These are phyloP conservation scores for Nannochloris sp. DNA, from an alignment of 139 green algal species.

Conservation along the genomic window DNA sequence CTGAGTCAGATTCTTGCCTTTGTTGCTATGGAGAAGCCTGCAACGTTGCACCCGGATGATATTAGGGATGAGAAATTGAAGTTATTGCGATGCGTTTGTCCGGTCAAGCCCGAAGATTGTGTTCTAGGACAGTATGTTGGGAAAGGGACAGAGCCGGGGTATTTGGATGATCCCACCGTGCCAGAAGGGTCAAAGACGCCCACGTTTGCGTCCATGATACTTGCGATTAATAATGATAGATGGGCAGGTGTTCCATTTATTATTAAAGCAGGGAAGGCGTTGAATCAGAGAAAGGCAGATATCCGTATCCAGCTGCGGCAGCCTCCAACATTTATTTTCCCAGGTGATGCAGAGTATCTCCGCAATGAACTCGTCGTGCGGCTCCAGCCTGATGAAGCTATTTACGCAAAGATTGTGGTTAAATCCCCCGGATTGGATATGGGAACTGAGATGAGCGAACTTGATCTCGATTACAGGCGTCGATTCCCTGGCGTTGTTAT, in stretches of 20 bases:
- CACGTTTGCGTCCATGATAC: slow-evolving; percentile 75
- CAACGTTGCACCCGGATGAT: slow-evolving; percentile 79
- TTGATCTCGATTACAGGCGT: slow-evolving; percentile 70
- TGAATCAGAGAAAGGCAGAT: slow-evolving; percentile 58
- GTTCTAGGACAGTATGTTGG: slow-evolving; percentile 90
- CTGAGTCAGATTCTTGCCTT: slow-evolving; percentile 58
- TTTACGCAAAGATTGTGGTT: slow-evolving; percentile 91
- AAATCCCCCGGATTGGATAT: slow-evolving; percentile 80
- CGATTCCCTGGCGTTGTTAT: slow-evolving; percentile 55
- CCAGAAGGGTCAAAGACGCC: slow-evolving; percentile 62
- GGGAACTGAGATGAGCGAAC: slow-evolving; percentile 60
- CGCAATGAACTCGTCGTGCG: slow-evolving; percentile 93
- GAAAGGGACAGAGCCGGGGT: slow-evolving; percentile 34
- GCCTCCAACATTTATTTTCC: slow-evolving; percentile 32
- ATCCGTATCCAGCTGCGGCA: slow-evolving; percentile 50
- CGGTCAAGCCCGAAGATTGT: slow-evolving; percentile 43
- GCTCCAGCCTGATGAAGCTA: slow-evolving; percentile 75
- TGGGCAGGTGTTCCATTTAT: slow-evolving; percentile 86
- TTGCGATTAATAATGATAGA: slow-evolving; percentile 87
- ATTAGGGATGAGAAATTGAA: slow-evolving; percentile 89
- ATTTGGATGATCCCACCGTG: slow-evolving; percentile 87
- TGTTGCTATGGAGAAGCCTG: slow-evolving; percentile 87
- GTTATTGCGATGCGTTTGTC: slow-evolving; percentile 70
- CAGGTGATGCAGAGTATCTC: slow-evolving; percentile 29
- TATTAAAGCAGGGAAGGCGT: slow-evolving; percentile 90